phyloP scores from a whole-genome alignment of 2,329 filamentous ascomycete genomes.

The Hypoxylon sp. region DNA sequence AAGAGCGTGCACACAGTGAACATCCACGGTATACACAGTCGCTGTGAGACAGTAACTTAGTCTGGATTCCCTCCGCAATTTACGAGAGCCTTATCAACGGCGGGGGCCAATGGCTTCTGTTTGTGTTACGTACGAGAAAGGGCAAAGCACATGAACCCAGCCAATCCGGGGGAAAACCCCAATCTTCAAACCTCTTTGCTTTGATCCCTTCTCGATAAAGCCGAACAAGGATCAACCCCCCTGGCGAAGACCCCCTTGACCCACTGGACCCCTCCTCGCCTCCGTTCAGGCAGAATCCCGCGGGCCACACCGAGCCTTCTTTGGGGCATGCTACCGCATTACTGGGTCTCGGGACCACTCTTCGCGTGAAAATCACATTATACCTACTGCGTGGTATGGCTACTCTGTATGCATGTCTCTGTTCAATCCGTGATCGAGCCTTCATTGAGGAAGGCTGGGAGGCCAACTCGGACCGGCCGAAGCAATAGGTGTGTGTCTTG shows the following conservation, averaged over 20 bases:
- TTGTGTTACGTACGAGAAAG: constrained; percentile 39
- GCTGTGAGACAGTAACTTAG: background rate
- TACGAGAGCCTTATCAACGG: constrained; percentile 22
- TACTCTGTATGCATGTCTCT: constrained; percentile 9
- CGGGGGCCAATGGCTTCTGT: constrained; percentile 16
- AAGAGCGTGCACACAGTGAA: background rate
- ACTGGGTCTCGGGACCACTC: constrained; percentile 21
- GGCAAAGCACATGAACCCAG: constrained; percentile 25
- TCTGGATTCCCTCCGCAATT: constrained; percentile 20
- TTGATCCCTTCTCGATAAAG: constrained; percentile 19
- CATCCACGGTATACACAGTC: background rate
- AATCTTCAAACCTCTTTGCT: constrained; percentile 25
- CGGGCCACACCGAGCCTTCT: constrained; percentile 38
- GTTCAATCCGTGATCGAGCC: background rate
- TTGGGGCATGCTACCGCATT: constrained; percentile 38
- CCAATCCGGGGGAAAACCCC: constrained; percentile 27
- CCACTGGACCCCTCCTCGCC: constrained; percentile 10
- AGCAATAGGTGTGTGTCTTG: constrained; percentile 10
- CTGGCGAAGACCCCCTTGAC: background rate
- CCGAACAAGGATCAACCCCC: background rate
- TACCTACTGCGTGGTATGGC: too few relatives aligned
- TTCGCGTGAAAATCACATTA: background rate
- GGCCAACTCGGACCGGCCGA: constrained; percentile 33
- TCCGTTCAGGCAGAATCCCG: constrained; percentile 4
- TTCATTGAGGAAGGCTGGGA: background rate